These are phyloP conservation scores for Hypoxylon trugodes DNA, from an alignment of 495 filamentous ascomycete species.

Conservation along the genomic window DNA sequence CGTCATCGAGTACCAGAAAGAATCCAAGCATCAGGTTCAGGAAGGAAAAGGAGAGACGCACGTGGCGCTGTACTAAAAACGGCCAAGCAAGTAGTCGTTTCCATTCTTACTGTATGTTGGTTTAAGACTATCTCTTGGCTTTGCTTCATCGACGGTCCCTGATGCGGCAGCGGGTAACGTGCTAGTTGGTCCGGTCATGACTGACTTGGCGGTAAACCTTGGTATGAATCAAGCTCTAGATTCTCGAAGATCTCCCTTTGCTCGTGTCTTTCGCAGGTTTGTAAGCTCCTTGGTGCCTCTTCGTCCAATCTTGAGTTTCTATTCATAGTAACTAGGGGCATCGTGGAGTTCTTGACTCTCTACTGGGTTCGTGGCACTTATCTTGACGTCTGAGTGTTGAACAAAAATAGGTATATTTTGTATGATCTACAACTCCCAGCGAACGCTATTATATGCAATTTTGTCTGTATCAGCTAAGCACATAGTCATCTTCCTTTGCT, in stretches of 20 bases:
- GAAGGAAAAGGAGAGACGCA: not conserved
- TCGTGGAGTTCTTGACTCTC: not conserved
- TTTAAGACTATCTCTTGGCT: conserved; percentile 26
- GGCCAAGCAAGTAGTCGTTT: conserved; percentile 13
- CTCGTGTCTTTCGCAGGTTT: not conserved
- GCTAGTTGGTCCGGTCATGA: conserved; percentile 6
- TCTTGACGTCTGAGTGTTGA: not conserved
- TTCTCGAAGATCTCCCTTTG: conserved; percentile 11
- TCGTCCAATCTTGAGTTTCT: conserved; percentile 21
- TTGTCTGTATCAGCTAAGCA: no score
- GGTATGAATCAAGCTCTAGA: conserved; percentile 21
- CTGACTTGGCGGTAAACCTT: conserved; percentile 18
- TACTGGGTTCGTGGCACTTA: not conserved
- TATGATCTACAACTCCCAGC: conserved; percentile 31
- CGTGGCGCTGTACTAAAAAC: not conserved
- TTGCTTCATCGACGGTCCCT: conserved; percentile 17
- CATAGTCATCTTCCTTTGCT: no score
- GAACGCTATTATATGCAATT: not conserved
- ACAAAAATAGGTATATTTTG: conserved; percentile 14
- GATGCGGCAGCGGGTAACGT: conserved; percentile 6
- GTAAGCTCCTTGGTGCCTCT: not conserved
- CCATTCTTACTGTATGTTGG: not conserved
- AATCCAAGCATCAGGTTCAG: no score
- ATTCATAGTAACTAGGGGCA: conserved; percentile 15
- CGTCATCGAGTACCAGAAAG: not conserved